Conservation (phyloP, 768 basidiomycete species). For the Tricholoma sp. region DNA sequence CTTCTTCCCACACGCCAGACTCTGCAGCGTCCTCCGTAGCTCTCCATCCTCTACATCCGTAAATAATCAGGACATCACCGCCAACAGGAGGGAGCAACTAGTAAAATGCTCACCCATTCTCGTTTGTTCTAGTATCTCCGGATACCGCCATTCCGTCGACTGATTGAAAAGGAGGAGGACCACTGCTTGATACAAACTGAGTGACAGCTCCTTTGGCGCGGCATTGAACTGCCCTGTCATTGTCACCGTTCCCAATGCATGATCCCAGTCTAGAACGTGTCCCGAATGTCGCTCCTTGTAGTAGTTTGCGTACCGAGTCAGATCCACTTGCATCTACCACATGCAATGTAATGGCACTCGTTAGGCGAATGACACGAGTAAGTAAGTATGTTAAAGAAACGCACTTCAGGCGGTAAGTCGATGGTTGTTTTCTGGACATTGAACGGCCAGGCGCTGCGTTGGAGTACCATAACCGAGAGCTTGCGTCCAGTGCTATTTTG, state of each 20-base stretch:
- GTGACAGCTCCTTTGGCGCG: slow-evolving; percentile 79
- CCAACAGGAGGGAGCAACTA: background rate
- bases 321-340: slow-evolving; percentile 65
- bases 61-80: background rate
- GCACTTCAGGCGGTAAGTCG: slow-evolving; percentile 49
- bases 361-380: background rate
- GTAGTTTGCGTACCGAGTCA: slow-evolving; percentile 58
- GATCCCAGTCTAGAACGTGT: slow-evolving; percentile 79
- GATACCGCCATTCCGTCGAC: slow-evolving; percentile 50
- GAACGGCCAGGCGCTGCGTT: slow-evolving; percentile 88
- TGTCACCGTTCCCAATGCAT: slow-evolving; percentile 78
- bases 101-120: slow-evolving; percentile 59
- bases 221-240: slow-evolving; percentile 63
- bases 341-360: slow-evolving; percentile 1
- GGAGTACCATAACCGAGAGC: slow-evolving; percentile 77
- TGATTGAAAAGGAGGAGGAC: slow-evolving; percentile 86
- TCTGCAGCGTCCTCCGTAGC: slow-evolving; percentile 32
- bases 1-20: background rate
- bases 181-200: slow-evolving; percentile 88
- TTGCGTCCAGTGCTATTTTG: slow-evolving; percentile 37
- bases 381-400: slow-evolving; percentile 18
- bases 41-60: slow-evolving; percentile 55
- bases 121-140: slow-evolving; percentile 62
- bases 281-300: slow-evolving; percentile 79
- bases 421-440: slow-evolving; percentile 43